Percentiles rank a stretch among this genome's conserved stretches.
phyloP scores from a whole-genome alignment of 176 grass and related monocot species.

The Avena insularis region DNA sequence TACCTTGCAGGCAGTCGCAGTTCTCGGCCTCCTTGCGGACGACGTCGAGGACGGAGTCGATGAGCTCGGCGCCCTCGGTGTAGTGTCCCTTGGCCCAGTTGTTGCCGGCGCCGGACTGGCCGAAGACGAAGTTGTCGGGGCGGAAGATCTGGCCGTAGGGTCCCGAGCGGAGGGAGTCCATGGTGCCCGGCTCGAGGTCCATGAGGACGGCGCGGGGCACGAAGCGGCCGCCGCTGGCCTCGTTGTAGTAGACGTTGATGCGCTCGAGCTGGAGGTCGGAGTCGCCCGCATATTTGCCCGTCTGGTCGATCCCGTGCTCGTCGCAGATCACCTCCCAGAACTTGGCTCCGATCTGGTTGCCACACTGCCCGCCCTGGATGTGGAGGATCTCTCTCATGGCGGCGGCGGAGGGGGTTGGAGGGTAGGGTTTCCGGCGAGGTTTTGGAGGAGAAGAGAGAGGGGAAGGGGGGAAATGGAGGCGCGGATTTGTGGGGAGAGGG shows the following conservation, averaged over 20 bases:
- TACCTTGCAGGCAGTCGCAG: slow-evolving; percentile 94
- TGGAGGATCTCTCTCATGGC: slow-evolving; percentile 95
- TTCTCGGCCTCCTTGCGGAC: slow-evolving; percentile 98
- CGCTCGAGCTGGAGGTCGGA: slow-evolving; percentile 89
- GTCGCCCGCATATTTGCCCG: slow-evolving; percentile 63
- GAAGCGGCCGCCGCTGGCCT: slow-evolving; percentile 64
- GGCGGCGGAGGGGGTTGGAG: not conserved
- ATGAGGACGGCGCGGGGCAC: slow-evolving; percentile 94
- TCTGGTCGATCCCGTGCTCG: slow-evolving; percentile 95
- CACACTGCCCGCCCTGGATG: slow-evolving; percentile 95
- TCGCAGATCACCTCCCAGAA: slow-evolving; percentile 95
- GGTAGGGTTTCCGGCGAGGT: slow-evolving; percentile 42
- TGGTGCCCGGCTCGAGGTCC: slow-evolving; percentile 95
- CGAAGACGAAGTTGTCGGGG: slow-evolving; percentile 94
- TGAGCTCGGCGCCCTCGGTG: slow-evolving; percentile 96
- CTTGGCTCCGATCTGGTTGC: slow-evolving; percentile 97
- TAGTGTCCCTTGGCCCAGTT: slow-evolving; percentile 98
- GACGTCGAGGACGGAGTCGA: slow-evolving; percentile 88
- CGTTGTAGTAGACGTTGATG: slow-evolving; percentile 98
- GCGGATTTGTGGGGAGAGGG: not conserved
- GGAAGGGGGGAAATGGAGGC: not conserved
- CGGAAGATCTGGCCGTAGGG: slow-evolving; percentile 88
- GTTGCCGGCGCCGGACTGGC: slow-evolving; percentile 89
- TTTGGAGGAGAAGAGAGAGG: not conserved
- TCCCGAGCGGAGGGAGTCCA: slow-evolving; percentile 79